Evolutionary conservation across 306 rosid species (phyloP), one percentile per base, ranked within the genome.

Genomic region (Pterocarpus macrocarpus): DNA sequence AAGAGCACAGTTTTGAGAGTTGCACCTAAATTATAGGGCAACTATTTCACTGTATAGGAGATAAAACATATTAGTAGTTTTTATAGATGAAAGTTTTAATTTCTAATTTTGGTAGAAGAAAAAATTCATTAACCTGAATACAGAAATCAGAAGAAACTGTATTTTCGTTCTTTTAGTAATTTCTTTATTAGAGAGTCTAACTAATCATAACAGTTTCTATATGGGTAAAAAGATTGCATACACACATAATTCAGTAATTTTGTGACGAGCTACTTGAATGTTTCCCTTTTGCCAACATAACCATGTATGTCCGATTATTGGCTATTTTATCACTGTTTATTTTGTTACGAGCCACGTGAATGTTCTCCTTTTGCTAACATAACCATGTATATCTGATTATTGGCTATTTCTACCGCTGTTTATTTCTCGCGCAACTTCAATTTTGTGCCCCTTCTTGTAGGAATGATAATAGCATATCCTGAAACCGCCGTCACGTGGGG

Each of bases 401-500:
- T 2, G 14, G 34, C 75, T 16, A 22, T 74, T 16, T 56, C 7
- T 32, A 2, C 8, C 4, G 14, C 57, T 5, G 57, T 59, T 30
- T 38, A 10, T 30, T 1, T 69, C n/a, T 44, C 39, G 7, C n/a
- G 10, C 36, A 71, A 66, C 57, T 36, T 62, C 41, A 47, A 47
- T 43, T 43, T 43, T 43, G 47, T 43, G 47, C 32, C 4, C 15
- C 41, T 57, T 30, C 16, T 47, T 44, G 33, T 71, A 8, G 61
- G 58, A 69, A 13, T 34, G 52, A 11, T 69, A 70, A 71, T 45
- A 45, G 13, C 77, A 17, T 50, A 36, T 67, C 45, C 50, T 11
- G 34, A 39, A 36, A 64, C 43, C 7, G 17, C 57, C 3, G 14
- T 8, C 2, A 4, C 6, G 47, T 9, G 41, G 16, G 16, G 7